These are phyloP conservation scores for Metarhizium anisopliae DNA, from an alignment of 2,329 filamentous ascomycete species.

Conservation along the genomic window DNA sequence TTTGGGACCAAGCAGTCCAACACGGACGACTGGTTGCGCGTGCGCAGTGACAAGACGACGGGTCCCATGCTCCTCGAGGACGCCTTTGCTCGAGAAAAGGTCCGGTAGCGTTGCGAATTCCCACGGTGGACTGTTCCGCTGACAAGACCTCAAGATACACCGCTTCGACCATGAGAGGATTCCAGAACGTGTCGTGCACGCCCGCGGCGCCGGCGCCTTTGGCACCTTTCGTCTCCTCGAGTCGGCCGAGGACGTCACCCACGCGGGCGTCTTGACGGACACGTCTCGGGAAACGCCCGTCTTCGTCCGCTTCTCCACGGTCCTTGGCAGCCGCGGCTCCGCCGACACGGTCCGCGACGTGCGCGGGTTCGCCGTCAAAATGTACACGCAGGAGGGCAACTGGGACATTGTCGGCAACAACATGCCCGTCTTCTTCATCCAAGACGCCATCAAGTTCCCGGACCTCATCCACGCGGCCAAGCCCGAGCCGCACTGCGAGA, in stretches of 20 bases:
- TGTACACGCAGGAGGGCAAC: slow-evolving; percentile 52
- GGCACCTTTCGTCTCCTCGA: slow-evolving; percentile 61
- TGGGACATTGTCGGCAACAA: slow-evolving; percentile 9
- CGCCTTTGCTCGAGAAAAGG: slow-evolving; percentile 52
- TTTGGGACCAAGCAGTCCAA: slow-evolving; percentile 65
- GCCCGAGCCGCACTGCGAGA: slow-evolving; percentile 44
- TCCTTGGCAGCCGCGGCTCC: slow-evolving; percentile 63
- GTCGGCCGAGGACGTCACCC: slow-evolving; percentile 58
- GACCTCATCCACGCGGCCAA: slow-evolving; percentile 57
- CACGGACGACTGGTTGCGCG: slow-evolving; percentile 70
- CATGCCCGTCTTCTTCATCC: slow-evolving; percentile 29
- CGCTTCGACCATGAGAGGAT: slow-evolving; percentile 56
- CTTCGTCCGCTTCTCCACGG: slow-evolving; percentile 62
- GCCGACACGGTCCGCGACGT: slow-evolving; percentile 80
- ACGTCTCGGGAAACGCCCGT: slow-evolving; percentile 40
- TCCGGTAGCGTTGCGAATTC: slow-evolving; percentile 19
- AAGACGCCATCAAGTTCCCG: slow-evolving; percentile 66
- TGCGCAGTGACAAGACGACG: slow-evolving; percentile 50
- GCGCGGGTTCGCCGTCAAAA: slow-evolving; percentile 60
- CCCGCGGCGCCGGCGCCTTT: slow-evolving; percentile 59
- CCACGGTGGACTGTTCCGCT: neutral
- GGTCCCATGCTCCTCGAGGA: slow-evolving; percentile 67
- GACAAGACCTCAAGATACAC: slow-evolving; percentile 42
- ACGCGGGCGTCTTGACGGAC: slow-evolving; percentile 50
- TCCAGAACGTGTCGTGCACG: slow-evolving; percentile 60